Evolutionary conservation across 1,139 yeast species (phyloP).

Genomic region (Blastobotrys serpentis): DNA sequence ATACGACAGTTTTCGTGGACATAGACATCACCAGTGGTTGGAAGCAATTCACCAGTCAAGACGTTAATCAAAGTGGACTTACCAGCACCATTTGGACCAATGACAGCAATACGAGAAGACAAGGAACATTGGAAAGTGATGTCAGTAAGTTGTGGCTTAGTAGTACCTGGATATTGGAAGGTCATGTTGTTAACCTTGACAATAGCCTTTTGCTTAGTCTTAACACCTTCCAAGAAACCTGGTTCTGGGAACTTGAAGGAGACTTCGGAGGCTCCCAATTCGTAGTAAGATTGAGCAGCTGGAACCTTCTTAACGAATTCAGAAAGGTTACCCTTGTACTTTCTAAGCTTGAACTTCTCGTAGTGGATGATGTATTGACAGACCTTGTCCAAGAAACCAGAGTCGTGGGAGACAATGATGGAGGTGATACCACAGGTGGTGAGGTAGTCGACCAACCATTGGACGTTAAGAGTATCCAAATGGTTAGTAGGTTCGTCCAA

Average conservation of each 20-base stretch:
- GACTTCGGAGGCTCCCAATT: conserved; percentile 95
- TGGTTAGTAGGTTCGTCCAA: conserved; percentile 99
- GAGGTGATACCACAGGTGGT: conserved; percentile 97
- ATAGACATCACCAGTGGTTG: conserved; percentile 97
- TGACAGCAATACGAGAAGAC: conserved; percentile 99
- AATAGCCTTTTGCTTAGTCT: conserved; percentile 99
- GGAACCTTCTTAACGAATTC: conserved; percentile 99
- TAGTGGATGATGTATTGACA: conserved; percentile 98
- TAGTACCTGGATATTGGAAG: conserved; percentile 99
- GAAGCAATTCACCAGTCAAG: conserved; percentile 98
- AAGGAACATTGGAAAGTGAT: conserved; percentile 98
- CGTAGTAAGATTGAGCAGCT: conserved; percentile 97
- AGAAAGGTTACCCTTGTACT: conserved; percentile 99
- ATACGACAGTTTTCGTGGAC: conserved; percentile 99
- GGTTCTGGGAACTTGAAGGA: conserved; percentile 99
- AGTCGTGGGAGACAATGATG: conserved; percentile 97
- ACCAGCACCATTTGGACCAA: conserved; percentile 99
- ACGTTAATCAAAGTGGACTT: conserved; percentile 97
- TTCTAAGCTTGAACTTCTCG: conserved; percentile 99
- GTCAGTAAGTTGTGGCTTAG: conserved; percentile 88
- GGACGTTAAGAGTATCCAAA: conserved; percentile 98
- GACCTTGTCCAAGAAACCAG: conserved; percentile 98
- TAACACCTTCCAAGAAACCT: conserved; percentile 99
- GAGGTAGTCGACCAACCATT: conserved; percentile 99
- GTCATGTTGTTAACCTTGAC: conserved; percentile 95